Evolutionary conservation across 2,329 filamentous ascomycete species (phyloP), one percentile per base, ranked within the genome.

Genomic region (Zymoseptoria tritici): DNA sequence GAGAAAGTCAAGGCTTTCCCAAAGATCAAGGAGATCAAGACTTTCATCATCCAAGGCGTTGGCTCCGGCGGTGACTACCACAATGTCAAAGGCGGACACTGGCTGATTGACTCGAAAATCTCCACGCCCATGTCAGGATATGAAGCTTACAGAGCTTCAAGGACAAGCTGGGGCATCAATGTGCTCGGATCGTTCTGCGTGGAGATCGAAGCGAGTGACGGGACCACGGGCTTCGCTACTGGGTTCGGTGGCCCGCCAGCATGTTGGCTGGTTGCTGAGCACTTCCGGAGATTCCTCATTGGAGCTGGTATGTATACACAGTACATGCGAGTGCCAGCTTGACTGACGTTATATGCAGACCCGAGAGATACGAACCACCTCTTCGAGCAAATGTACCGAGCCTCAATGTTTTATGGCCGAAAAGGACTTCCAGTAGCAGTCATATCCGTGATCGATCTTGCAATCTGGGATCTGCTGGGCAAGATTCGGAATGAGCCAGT

Each of bases 321-420:
- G 46, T 54, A 16, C 54, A 51, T 53, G 5, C 56, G 9, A 6
- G 11, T 42, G 42, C 11, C 13, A 9, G 26, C 21, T 5, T 50
- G n/a, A 52, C 63, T 67, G 50, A 71, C 59, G 5, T 6, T 9
- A 31, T 22, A 19, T n/a, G 51, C 64, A 84, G 92, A 97, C 74
- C 91, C 91, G 9, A 83, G 92, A 68, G 91, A 97, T 72, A 95
- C 90, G 57, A 96, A 96, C 76, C 83, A 92, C 64, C 80, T 97
- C 29, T 97, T 95, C 73, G 92, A 97, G 79, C 91, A 95, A 75
- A 96, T 97, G 92, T 97, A 96, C 80, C 86, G 91, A 61, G 89
- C 83, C 1, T 95, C 91, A 67, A 95, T 96, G 90, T 97, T 96
- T 80, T 97, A 97, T 72, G 92, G 92, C 62, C 87, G 92, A 66